Percentiles rank a stretch among this genome's conserved stretches.
Evolutionary conservation across 2,329 filamentous ascomycete species (phyloP).

Genomic region (Metarhizium rileyi): DNA sequence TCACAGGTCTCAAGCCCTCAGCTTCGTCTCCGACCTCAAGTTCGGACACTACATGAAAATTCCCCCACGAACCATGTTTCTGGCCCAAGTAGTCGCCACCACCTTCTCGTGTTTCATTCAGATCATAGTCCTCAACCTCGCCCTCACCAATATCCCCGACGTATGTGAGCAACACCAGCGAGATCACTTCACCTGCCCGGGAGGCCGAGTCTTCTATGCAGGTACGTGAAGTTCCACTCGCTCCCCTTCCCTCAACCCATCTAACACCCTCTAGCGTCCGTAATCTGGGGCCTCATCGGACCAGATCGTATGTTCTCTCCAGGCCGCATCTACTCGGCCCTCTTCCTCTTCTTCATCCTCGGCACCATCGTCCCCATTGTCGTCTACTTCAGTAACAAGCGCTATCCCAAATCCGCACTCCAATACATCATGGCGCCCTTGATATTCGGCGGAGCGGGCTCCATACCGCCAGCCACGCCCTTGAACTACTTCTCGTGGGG

Average conservation of each 20-base stretch:
- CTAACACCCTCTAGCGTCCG: constrained; percentile 34
- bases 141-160: constrained; percentile 49
- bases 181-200: constrained; percentile 54
- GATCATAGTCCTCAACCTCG: constrained; percentile 53
- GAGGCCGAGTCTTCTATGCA: constrained; percentile 54
- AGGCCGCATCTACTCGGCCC: constrained; percentile 49
- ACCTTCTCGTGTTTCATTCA: constrained; percentile 59
- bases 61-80: constrained; percentile 57
- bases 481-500: constrained; percentile 70
- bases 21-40: constrained; percentile 57
- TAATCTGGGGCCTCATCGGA: constrained; percentile 60
- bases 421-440: constrained; percentile 50
- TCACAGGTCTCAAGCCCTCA: constrained; percentile 46
- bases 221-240: constrained; percentile 25
- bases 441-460: constrained; percentile 45
- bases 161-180: constrained; percentile 51
- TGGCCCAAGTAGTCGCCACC: constrained; percentile 55
- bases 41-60: constrained; percentile 68
- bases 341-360: constrained; percentile 50
- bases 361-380: constrained; percentile 43
- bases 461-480: constrained; percentile 57
- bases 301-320: constrained; percentile 54
- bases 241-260: neutral
- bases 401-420: constrained; percentile 39
- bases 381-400: constrained; percentile 39